Evolutionary conservation across 129 eudicot genomes (phyloP).

Genomic region (Scalesia atractyloides): DNA sequence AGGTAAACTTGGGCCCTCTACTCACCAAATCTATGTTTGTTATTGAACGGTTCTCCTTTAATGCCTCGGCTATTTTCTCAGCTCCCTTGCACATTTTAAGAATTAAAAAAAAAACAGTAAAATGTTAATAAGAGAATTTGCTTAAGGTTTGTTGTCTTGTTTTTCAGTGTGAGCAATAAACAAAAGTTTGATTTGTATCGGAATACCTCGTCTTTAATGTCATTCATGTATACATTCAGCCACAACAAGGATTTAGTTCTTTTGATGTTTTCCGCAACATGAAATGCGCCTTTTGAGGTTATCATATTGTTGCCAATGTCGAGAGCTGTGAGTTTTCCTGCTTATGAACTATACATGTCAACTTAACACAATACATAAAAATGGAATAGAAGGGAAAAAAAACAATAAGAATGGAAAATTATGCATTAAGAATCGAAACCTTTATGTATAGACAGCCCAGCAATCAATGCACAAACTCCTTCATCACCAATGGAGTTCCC

Average conservation of each 20-base stretch:
- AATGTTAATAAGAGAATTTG: not conserved
- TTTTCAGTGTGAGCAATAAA: no score
- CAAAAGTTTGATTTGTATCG: not conserved
- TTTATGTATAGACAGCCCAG: constrained; percentile 68
- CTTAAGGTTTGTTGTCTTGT: no score
- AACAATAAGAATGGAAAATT: constrained; percentile 3
- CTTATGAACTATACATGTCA: constrained; percentile 29
- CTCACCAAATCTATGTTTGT: constrained; percentile 80
- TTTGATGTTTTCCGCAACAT: constrained; percentile 85
- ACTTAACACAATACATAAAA: constrained; percentile 25
- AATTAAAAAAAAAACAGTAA: constrained; percentile 18
- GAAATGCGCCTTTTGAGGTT: constrained; percentile 70
- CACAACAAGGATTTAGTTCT: constrained; percentile 68
- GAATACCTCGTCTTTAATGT: constrained; percentile 89
- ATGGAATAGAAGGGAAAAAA: not conserved
- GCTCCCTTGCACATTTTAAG: constrained; percentile 67
- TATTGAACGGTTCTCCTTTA: constrained; percentile 77
- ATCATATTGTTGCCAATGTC: constrained; percentile 87
- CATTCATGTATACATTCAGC: constrained; percentile 86
- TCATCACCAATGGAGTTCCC: constrained; percentile 96
- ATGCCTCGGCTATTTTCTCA: constrained; percentile 79
- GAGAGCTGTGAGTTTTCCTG: constrained; percentile 70
- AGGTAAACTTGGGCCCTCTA: constrained; percentile 4
- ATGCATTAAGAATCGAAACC: constrained; percentile 45
- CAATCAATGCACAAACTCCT: constrained; percentile 82